Evolutionary conservation across 768 basidiomycete species (phyloP).

Genomic region (Lepiota brunneoincarnata): DNA sequence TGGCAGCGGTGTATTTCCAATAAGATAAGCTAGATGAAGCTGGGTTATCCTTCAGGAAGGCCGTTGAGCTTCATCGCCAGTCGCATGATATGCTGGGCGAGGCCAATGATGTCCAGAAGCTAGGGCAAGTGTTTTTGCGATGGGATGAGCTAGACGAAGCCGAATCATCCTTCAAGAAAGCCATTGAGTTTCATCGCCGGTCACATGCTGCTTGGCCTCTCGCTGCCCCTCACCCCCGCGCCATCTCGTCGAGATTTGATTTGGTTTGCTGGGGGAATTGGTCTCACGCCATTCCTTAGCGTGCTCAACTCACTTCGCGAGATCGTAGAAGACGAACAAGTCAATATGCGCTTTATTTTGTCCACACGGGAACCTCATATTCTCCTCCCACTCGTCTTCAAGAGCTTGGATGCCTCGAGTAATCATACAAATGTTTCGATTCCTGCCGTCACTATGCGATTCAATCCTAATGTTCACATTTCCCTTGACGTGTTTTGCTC

Average conservation of each 20-base stretch:
- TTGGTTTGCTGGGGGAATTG: conserved; percentile 65
- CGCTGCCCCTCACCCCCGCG: not conserved
- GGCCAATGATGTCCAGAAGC: too few species aligned
- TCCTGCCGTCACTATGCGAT: not conserved
- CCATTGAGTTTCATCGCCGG: too few species aligned
- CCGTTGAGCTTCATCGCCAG: too few species aligned
- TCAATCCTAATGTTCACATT: conserved; percentile 21
- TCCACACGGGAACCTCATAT: conserved; percentile 56
- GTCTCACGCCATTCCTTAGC: conserved; percentile 61
- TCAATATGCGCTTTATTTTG: conserved; percentile 45
- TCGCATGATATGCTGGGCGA: too few species aligned
- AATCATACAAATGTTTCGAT: too few species aligned
- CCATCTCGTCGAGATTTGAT: conserved; percentile 30
- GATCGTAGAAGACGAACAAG: conserved; percentile 10
- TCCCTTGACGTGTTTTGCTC: conserved; percentile 40
- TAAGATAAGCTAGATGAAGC: too few species aligned
- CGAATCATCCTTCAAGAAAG: too few species aligned
- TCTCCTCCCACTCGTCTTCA: conserved; percentile 38
- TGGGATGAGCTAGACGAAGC: too few species aligned
- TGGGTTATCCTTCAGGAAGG: too few species aligned
- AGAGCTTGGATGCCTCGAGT: conserved; percentile 18
- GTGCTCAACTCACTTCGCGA: conserved; percentile 34
- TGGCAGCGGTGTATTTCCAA: too few species aligned
- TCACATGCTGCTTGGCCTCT: too few species aligned
- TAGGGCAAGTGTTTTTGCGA: too few species aligned